These are phyloP conservation scores for Periconia sp. DNA, from an alignment of 2,329 filamentous ascomycete genomes.

Conservation along the genomic window DNA sequence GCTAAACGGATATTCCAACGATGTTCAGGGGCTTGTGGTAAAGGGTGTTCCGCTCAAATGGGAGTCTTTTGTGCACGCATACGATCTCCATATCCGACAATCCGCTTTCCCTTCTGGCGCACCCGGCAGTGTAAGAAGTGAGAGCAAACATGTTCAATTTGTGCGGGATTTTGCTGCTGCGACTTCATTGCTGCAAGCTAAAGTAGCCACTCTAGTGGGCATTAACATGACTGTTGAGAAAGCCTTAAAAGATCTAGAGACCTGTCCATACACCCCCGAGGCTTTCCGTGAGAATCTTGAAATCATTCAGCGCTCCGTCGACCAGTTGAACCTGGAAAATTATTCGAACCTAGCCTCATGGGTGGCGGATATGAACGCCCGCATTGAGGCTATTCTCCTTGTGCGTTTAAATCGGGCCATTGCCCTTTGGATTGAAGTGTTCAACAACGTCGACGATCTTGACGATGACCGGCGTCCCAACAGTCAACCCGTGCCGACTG, in stretches of 20 bases:
- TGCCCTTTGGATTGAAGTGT: constrained; percentile 82
- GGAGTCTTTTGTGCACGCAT: constrained; percentile 97
- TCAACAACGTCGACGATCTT: constrained; percentile 56
- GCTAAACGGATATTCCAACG: constrained; percentile 87
- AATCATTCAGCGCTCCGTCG: constrained; percentile 85
- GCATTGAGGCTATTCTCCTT: constrained; percentile 79
- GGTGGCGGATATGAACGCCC: constrained; percentile 83
- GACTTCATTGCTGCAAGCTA: constrained; percentile 84
- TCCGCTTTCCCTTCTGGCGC: constrained; percentile 60
- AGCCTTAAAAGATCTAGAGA: constrained; percentile 78
- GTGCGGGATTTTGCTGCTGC: constrained; percentile 89
- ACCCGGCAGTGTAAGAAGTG: constrained; percentile 61
- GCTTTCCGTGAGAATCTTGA: constrained; percentile 81
- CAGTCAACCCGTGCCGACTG: constrained; percentile 46
- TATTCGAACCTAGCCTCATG: constrained; percentile 91
- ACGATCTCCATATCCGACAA: constrained; percentile 81
- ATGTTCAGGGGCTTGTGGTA: constrained; percentile 77
- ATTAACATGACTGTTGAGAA: constrained; percentile 84
- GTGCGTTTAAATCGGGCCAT: constrained; percentile 84
- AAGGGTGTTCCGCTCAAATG: constrained; percentile 91
- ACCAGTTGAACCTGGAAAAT: constrained; percentile 94
- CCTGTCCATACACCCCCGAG: constrained; percentile 78
- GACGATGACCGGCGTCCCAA: constrained; percentile 28
- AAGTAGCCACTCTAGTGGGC: constrained; percentile 75
- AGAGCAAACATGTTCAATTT: constrained; percentile 95